These are phyloP conservation scores for Pseudocercospora cruenta DNA, from an alignment of 2,329 filamentous ascomycete species.

Conservation along the genomic window DNA sequence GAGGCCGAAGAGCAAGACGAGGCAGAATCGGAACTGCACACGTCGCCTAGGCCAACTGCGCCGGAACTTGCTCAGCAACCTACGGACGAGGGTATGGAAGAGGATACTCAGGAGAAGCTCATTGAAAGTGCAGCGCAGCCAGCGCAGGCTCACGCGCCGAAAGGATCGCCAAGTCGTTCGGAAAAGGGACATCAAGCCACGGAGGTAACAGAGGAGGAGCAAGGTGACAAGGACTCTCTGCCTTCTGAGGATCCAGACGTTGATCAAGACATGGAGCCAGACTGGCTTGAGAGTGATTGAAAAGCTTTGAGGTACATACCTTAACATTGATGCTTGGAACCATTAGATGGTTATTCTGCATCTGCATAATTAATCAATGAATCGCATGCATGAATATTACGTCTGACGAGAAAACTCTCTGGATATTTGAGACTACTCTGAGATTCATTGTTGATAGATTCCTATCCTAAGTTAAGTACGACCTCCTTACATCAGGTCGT, in stretches of 20 bases:
- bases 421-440: neutral
- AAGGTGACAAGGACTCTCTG: conserved; percentile 55
- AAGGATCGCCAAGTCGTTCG: neutral
- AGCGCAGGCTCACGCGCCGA: neutral
- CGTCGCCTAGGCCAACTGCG: neutral
- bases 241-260: conserved; percentile 65
- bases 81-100: neutral
- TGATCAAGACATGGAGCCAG: conserved; percentile 65
- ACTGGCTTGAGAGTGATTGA: conserved; percentile 57
- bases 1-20: conserved; percentile 18
- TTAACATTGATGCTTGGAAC: neutral
- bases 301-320: neutral
- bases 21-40: conserved; percentile 18
- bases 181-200: neutral
- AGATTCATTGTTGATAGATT: neutral
- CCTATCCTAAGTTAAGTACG: neutral
- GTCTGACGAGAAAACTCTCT: neutral
- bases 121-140: neutral
- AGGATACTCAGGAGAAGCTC: neutral
- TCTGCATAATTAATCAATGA: too few relatives aligned
- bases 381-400: neutral
- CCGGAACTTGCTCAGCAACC: neutral
- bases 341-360: neutral
- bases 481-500: neutral
- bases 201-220: conserved; percentile 24